Base-by-base conservation (phyloP, 805 yeast species). In the Metschnikowia kofuensis region DNA sequence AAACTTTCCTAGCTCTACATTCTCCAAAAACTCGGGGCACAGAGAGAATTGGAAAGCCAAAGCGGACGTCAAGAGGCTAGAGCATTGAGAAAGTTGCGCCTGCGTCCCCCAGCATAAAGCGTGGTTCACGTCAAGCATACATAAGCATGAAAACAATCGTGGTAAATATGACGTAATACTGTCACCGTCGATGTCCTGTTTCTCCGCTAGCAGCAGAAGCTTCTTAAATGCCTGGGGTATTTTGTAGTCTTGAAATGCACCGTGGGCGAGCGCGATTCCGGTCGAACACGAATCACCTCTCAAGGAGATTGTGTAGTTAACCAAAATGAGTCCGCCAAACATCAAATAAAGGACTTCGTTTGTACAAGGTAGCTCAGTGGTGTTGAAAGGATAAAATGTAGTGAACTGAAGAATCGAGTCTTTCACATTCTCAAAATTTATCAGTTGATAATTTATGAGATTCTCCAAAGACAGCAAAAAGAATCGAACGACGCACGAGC, bases 281-380 rank as follows among this genome's bases (percentile, higher is more conserved):
- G 82, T 66, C 7, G 87, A 79, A 57, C 79, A 82, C 34, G 76
- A 72, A 45, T 78, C 80, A 0, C 91, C 90, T 26, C 82, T 77
- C 37, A 83, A 67, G 2, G 83, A 66, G 9, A 83, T 73, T 9
- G 81, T 66, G 57, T 82, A 85, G 58, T 84, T 84, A 30, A 82
- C 59, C 9, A 70, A 35, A 40, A 72, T 59, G 7, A 69, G 50
- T 7, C 65, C 56, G 39, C 70, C 68, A 41, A 64, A 65, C 10
- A 69, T 55, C 1, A 65, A 52, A 9, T 65, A 48, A 4, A 60
- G 53, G 26, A 60, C 57, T 38, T 71, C 74, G 30, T 57, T 55
- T 38, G 14, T 21, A 5, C 15, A 28, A 2, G 53, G 48, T 4
- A 37, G 12, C 10, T n/a, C 12, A 12, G 27, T 14, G 38, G 52